phyloP scores from a whole-genome alignment of 495 filamentous ascomycete genomes.

The Annulohypoxylon moriforme region DNA sequence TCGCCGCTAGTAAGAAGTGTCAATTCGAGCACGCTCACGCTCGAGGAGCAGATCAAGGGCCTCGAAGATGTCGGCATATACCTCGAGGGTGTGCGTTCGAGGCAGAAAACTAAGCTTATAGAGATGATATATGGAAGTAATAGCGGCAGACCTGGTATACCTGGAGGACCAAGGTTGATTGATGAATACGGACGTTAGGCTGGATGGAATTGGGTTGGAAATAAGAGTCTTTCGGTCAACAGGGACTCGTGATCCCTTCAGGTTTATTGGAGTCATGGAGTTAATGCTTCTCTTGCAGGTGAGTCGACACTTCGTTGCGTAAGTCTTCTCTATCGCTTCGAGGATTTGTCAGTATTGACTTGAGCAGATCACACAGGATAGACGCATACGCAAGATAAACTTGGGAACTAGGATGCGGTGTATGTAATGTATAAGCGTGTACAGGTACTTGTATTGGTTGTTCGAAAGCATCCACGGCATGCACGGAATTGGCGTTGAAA shows the following conservation, averaged over 20 bases:
- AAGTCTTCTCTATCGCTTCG: background rate
- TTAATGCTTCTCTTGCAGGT: conserved; percentile 33
- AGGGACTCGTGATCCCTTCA: background rate
- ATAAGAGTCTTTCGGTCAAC: background rate
- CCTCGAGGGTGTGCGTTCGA: conserved; percentile 74
- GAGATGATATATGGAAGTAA: conserved; percentile 79
- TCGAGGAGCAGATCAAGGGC: conserved; percentile 86
- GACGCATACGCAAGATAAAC: conserved; percentile 3
- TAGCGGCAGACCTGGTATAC: conserved; percentile 33
- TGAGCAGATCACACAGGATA: background rate
- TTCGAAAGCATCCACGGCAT: background rate
- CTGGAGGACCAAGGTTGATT: conserved; percentile 25
- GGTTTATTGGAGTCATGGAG: conserved; percentile 20
- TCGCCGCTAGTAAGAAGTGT: conserved; percentile 80
- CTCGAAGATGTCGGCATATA: conserved; percentile 82
- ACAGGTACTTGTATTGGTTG: conserved; percentile 4
- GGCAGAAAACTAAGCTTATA: conserved; percentile 85
- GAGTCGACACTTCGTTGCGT: conserved; percentile 7
- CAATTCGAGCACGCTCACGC: conserved; percentile 71
- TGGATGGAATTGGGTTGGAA: conserved; percentile 13
- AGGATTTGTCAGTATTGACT: conserved; percentile 16
- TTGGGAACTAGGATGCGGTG: background rate
- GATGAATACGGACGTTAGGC: conserved; percentile 28
- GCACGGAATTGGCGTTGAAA: background rate
- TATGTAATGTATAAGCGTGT: conserved; percentile 22